phyloP scores from a whole-genome alignment of 73 alveolate species.

The Paramecium primaurelia region DNA sequence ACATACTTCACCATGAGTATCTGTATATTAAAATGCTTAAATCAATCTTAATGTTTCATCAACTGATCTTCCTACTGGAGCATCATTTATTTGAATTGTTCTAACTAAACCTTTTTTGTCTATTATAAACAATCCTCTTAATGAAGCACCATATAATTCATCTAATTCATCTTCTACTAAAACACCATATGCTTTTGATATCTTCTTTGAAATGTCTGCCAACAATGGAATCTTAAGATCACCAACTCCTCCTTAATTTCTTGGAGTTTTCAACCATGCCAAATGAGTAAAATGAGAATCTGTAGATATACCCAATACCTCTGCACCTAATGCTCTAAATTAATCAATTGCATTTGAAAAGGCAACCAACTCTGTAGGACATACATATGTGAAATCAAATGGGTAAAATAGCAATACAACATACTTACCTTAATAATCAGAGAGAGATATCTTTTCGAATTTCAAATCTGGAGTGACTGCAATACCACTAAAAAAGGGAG shows the following conservation, averaged over 20 bases:
- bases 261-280: constrained; percentile 85
- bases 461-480: constrained; percentile 58
- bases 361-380: constrained; percentile 98
- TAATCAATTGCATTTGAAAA: constrained; percentile 91
- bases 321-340: constrained; percentile 88
- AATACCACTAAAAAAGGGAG: constrained; percentile 60
- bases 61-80: constrained; percentile 98
- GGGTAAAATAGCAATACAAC: constrained; percentile 97
- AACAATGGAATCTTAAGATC: constrained; percentile 94
- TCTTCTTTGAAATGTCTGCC: constrained; percentile 89
- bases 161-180: constrained; percentile 74
- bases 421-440: constrained; percentile 80
- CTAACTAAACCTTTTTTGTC: constrained; percentile 93
- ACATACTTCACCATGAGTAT: constrained; percentile 98
- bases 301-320: constrained; percentile 89
- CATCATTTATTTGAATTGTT: constrained; percentile 92
- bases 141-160: constrained; percentile 81
- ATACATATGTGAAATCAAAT: constrained; percentile 97
- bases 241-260: constrained; percentile 95
- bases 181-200: constrained; percentile 92
- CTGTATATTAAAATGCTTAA: constrained; percentile 96
- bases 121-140: constrained; percentile 96
- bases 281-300: constrained; percentile 94
- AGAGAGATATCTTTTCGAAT: constrained; percentile 46
- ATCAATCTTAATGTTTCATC: constrained; percentile 95